A percentile compares a stretch with the other conserved stretches of the same genome.
Conservation (phyloP, 495 filamentous ascomycete genomes). For the Xylaria sp. region DNA sequence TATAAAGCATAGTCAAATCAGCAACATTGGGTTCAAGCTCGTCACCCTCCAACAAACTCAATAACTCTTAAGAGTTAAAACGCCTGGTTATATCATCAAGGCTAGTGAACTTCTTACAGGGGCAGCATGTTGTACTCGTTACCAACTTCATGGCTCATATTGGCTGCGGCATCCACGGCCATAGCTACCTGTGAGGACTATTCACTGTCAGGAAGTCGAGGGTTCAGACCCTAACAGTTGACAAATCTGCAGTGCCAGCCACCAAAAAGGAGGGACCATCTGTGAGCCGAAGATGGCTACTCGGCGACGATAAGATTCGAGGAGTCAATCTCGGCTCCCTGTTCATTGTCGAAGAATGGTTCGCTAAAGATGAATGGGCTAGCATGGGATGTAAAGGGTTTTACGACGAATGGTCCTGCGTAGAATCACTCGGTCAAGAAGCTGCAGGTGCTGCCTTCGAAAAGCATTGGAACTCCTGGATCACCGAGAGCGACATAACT, state of each 20-base stretch:
- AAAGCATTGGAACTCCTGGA: slow-evolving; percentile 62
- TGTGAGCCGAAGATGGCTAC: slow-evolving; percentile 15
- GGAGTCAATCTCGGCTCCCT: slow-evolving; percentile 65
- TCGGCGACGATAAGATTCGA: slow-evolving; percentile 54
- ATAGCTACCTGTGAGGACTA: slow-evolving; percentile 16
- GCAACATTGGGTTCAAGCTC: not conserved
- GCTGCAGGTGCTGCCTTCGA: slow-evolving; percentile 57
- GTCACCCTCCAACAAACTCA: not conserved
- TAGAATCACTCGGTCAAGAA: slow-evolving; percentile 56
- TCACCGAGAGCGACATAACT: slow-evolving; percentile 59
- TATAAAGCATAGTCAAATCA: slow-evolving; percentile 2
- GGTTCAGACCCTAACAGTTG: not conserved
- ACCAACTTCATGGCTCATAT: slow-evolving; percentile 2
- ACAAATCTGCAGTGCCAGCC: not conserved
- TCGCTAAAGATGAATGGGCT: slow-evolving; percentile 54
- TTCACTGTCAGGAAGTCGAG: not conserved
- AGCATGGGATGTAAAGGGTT: slow-evolving; percentile 58
- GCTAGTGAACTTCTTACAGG: not conserved
- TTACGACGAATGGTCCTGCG: slow-evolving; percentile 63
- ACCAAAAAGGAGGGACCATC: not conserved
- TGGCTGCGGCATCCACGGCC: not conserved
- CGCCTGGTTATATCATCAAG: not conserved
- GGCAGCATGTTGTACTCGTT: not conserved
- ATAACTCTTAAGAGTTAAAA: not conserved
- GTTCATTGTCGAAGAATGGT: slow-evolving; percentile 66